These are phyloP conservation scores for Leccinum griseonigrum DNA, from an alignment of 1,284 basidiomycete species.

Conservation along the genomic window DNA sequence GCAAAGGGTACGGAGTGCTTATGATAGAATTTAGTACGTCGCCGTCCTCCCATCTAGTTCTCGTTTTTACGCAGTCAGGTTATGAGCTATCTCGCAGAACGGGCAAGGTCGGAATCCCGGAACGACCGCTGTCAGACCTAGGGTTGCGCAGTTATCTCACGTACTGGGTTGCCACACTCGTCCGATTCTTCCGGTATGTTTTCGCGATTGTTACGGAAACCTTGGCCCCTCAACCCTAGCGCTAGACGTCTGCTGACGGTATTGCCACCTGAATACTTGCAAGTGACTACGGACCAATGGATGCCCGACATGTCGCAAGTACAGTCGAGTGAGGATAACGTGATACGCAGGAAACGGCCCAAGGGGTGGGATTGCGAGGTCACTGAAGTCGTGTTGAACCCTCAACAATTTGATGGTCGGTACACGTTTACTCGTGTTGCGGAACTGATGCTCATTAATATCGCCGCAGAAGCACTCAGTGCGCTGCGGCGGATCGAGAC, in stretches of 20 bases:
- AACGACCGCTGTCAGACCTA: constrained; percentile 91
- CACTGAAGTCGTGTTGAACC: constrained; percentile 32
- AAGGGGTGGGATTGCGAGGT: constrained; percentile 70
- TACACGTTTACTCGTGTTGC: neutral
- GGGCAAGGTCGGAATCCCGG: constrained; percentile 87
- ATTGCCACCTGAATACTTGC: constrained; percentile 50
- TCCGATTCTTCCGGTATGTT: constrained; percentile 75
- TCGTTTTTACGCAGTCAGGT: constrained; percentile 39
- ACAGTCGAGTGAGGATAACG: constrained; percentile 40
- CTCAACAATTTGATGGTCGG: constrained; percentile 34
- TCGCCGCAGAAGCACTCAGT: constrained; percentile 35
- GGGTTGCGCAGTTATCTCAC: constrained; percentile 90
- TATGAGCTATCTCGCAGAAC: constrained; percentile 85
- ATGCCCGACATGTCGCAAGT: constrained; percentile 41
- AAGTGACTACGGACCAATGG: constrained; percentile 41
- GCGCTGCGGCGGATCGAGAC: constrained; percentile 56
- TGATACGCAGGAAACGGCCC: constrained; percentile 45
- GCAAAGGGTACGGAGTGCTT: constrained; percentile 88
- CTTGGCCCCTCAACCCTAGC: neutral
- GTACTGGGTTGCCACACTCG: constrained; percentile 85
- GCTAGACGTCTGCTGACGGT: constrained; percentile 56
- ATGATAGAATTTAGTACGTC: constrained; percentile 95
- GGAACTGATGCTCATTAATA: constrained; percentile 25
- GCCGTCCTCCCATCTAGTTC: neutral
- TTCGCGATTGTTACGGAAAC: neutral